Evolutionary conservation across 371 early-diverging fungal genomes (phyloP), one percentile per base, ranked within the genome.

Genomic region (Mucor sp.): DNA sequence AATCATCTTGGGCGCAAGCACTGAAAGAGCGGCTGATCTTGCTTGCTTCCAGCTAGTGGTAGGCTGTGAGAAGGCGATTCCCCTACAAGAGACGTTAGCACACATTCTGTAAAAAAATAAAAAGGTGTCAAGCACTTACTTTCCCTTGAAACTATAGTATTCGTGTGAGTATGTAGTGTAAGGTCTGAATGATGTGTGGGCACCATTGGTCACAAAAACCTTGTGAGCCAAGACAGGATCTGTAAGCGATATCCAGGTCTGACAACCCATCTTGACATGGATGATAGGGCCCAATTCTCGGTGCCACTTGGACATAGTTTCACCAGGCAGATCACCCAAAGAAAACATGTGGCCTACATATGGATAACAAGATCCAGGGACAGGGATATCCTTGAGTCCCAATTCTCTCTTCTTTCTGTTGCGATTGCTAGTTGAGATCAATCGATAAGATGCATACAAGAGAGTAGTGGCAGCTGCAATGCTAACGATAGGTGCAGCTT

Each of bases 191-290:
- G 72, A 71, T 0, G 68, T 57, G 3, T 56, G 25, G 12, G 43
- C 50, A 23, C 72, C 72, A 30, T 58, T n/a, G 2, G 55, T 67
- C 12, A 71, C 72, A 65, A 71, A 61, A 1, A 71, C 44, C 50
- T 71, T 62, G n/a, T 71, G 72, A 0, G 72, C 72, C 25, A 71
- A 55, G 0, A 35, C 12, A 12, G 67, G 68, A 28, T 68, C 67
- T n/a, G 7, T 33, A 7, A 33, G 33, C 33, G 33, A 33, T 33
- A 71, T 19, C 68, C 72, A 71, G 21, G 30, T 35, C 17, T 67
- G 67, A 5, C 43, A 43, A 15, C 72, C 72, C 63, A 71, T 63
- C 11, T 58, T 15, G 6, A 71, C 3, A 9, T 65, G 43, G 27
- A 67, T 56, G 6, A 71, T 63, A 8, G 67, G 72, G 4, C 68